A percentile compares a stretch with the other conserved stretches of the same genome.
Evolutionary conservation across 805 yeast genomes (phyloP).

Genomic region (Saccharomyces jurei): DNA sequence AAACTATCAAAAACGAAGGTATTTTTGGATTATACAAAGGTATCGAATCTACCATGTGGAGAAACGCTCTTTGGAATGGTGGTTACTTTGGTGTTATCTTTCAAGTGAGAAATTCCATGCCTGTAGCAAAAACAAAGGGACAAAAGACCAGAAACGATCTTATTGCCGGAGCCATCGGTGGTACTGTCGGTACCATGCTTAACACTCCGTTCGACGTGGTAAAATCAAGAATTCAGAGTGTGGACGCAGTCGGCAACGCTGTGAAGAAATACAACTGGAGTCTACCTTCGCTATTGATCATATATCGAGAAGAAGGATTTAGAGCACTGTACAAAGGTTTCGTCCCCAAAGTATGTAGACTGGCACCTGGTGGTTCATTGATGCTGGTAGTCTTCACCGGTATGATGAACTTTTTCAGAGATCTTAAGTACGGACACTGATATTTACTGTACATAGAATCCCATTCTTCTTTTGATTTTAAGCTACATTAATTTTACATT

Average conservation of each 20-base stretch:
- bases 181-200: constrained; percentile 83
- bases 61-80: constrained; percentile 93
- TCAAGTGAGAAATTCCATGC: constrained; percentile 71
- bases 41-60: constrained; percentile 91
- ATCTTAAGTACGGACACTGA: neutral
- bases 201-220: constrained; percentile 97
- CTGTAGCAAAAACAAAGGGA: constrained; percentile 59
- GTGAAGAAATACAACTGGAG: constrained; percentile 86
- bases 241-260: constrained; percentile 59
- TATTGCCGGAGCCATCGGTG: constrained; percentile 89
- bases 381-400: constrained; percentile 86
- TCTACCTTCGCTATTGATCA: constrained; percentile 59
- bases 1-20: constrained; percentile 69
- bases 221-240: constrained; percentile 85
- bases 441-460: neutral
- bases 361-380: constrained; percentile 98
- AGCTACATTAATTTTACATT: too few species aligned
- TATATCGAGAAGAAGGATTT: constrained; percentile 78
- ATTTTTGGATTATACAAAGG: constrained; percentile 80
- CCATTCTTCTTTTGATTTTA: neutral
- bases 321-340: constrained; percentile 87
- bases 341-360: constrained; percentile 88
- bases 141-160: constrained; percentile 78
- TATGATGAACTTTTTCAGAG: neutral
- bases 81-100: constrained; percentile 92